These are phyloP conservation scores for Stereum hirsutum DNA, from an alignment of 1,284 basidiomycete species.

Conservation along the genomic window DNA sequence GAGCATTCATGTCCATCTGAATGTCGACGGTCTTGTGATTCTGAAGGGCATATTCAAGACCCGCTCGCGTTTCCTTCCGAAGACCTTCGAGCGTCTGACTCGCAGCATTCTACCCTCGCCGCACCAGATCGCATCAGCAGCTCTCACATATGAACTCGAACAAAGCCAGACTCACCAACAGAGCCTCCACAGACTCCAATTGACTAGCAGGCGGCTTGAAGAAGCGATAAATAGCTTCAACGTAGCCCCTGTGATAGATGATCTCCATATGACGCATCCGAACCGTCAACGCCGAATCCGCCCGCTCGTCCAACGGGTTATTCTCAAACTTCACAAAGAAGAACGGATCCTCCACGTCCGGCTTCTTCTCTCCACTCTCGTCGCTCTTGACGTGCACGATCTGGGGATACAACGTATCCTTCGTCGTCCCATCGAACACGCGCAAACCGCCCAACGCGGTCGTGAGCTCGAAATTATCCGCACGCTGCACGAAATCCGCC, in stretches of 20 bases:
- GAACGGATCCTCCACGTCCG: slow-evolving; percentile 74
- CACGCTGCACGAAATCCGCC: slow-evolving; percentile 80
- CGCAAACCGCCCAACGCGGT: slow-evolving; percentile 84
- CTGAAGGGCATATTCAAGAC: slow-evolving; percentile 89
- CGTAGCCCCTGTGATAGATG: slow-evolving; percentile 91
- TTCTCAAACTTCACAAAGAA: slow-evolving; percentile 91
- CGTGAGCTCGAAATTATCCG: slow-evolving; percentile 77
- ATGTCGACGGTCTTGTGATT: slow-evolving; percentile 95
- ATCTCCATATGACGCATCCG: slow-evolving; percentile 97
- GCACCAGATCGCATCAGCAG: slow-evolving; percentile 9
- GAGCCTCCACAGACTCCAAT: slow-evolving; percentile 89
- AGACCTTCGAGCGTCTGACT: slow-evolving; percentile 93
- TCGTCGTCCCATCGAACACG: slow-evolving; percentile 88
- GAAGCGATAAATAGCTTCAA: slow-evolving; percentile 90
- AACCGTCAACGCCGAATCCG: slow-evolving; percentile 86
- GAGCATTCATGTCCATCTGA: slow-evolving; percentile 94
- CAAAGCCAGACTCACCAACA: slow-evolving; percentile 73
- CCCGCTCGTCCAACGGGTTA: slow-evolving; percentile 88
- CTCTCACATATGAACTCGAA: slow-evolving; percentile 7
- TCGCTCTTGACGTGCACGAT: slow-evolving; percentile 88
- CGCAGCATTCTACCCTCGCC: slow-evolving; percentile 64
- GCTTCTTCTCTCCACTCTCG: slow-evolving; percentile 18
- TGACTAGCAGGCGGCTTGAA: slow-evolving; percentile 95
- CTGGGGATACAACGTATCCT: slow-evolving; percentile 79
- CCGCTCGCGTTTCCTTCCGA: slow-evolving; percentile 91